phyloP scores from a whole-genome alignment of 345 rosid genomes.

The Populus deltoides region DNA sequence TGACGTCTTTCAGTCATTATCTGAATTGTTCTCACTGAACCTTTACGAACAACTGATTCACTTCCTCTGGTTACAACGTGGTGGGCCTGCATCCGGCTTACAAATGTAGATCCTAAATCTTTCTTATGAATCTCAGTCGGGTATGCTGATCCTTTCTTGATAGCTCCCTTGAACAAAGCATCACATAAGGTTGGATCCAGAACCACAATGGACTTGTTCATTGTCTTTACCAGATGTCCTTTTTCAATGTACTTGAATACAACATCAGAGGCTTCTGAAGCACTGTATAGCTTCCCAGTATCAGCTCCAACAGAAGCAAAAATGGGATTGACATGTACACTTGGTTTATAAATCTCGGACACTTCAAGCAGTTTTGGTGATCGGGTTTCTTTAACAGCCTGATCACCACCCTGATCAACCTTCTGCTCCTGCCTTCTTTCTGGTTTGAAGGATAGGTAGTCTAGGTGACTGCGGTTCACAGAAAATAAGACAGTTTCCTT shows the following conservation, averaged over 20 bases:
- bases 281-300: constrained; percentile 59
- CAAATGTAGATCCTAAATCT: constrained; percentile 64
- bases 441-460: constrained; percentile 72
- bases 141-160: constrained; percentile 84
- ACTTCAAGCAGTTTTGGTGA: constrained; percentile 64
- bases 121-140: constrained; percentile 88
- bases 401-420: constrained; percentile 42
- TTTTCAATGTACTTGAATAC: constrained; percentile 76
- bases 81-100: constrained; percentile 83
- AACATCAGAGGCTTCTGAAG: constrained; percentile 80
- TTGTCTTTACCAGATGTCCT: constrained; percentile 70
- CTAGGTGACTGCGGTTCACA: constrained; percentile 62
- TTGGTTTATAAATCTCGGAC: constrained; percentile 79
- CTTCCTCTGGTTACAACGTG: constrained; percentile 67
- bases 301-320: constrained; percentile 82
- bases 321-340: constrained; percentile 73
- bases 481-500: constrained; percentile 69
- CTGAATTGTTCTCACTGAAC: constrained; percentile 72
- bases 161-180: constrained; percentile 85
- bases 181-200: constrained; percentile 82
- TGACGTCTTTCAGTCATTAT: constrained; percentile 86
- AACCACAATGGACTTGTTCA: constrained; percentile 61
- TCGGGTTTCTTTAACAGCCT: constrained; percentile 33
- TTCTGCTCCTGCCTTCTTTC: constrained; percentile 63
- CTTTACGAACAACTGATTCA: constrained; percentile 76